Evolutionary conservation across 2,329 filamentous ascomycete genomes (phyloP).

Genomic region (Bipolaris cookei): DNA sequence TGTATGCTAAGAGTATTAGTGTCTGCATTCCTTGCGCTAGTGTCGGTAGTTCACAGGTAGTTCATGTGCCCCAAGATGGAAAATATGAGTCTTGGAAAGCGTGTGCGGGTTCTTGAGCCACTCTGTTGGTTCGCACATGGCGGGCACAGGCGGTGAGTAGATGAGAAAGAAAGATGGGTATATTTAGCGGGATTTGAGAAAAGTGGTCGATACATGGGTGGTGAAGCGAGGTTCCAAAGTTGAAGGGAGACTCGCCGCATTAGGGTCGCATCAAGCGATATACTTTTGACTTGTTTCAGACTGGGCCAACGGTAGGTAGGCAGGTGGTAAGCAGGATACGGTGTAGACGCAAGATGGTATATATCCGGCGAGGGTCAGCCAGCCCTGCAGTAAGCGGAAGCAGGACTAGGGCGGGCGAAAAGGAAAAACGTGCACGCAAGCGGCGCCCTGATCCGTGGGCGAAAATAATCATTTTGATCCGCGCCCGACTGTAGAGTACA

Average conservation of each 20-base stretch:
- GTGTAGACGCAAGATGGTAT: constrained; percentile 13
- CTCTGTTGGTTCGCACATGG: constrained; percentile 29
- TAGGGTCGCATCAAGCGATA: constrained; percentile 3
- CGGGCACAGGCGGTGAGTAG: constrained; percentile 23
- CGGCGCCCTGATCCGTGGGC: constrained; percentile 22
- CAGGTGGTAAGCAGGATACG: constrained; percentile 13
- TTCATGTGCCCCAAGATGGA: constrained; percentile 65
- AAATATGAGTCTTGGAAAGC: constrained; percentile 63
- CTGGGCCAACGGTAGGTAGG: constrained; percentile 9
- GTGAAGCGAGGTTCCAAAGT: not conserved
- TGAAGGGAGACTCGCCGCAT: constrained; percentile 5
- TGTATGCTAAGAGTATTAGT: constrained; percentile 22
- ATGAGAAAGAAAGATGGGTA: constrained; percentile 20
- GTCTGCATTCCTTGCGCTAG: constrained; percentile 45
- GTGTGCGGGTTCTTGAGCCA: constrained; percentile 65
- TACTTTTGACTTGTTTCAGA: constrained; percentile 12
- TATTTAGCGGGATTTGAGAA: constrained; percentile 24
- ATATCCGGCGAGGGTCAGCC: constrained; percentile 11
- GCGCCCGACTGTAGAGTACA: constrained; percentile 30
- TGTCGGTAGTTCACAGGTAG: constrained; percentile 53
- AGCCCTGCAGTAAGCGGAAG: constrained; percentile 13
- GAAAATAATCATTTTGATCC: constrained; percentile 34
- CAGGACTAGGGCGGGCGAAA: constrained; percentile 23
- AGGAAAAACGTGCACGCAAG: constrained; percentile 26
- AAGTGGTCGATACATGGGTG: constrained; percentile 4